Evolutionary conservation across 805 yeast genomes (phyloP).

Genomic region (Wickerhamiella cacticola): DNA sequence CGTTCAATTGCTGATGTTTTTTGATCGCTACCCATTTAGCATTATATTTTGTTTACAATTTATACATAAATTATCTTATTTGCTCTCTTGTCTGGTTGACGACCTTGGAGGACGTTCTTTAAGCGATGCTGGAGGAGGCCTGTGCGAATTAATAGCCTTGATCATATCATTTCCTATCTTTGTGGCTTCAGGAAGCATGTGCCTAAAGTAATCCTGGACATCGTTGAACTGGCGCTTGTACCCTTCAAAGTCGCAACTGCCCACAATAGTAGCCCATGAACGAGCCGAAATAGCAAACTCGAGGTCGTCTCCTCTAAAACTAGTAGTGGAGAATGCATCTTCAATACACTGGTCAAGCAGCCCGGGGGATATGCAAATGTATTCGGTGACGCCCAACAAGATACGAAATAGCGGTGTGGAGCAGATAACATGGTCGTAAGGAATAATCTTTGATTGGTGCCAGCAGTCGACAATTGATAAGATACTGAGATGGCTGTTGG

Average conservation of each 20-base stretch:
- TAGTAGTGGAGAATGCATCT: constrained; percentile 52
- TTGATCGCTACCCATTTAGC: neutral
- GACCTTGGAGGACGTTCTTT: neutral
- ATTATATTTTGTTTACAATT: neutral
- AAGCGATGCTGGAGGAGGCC: constrained; percentile 5
- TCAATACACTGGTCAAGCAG: constrained; percentile 68
- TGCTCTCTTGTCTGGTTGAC: too few relatives aligned
- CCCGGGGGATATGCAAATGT: constrained; percentile 72
- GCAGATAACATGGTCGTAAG: constrained; percentile 94
- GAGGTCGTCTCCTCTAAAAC: constrained; percentile 78
- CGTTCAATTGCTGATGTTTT: neutral
- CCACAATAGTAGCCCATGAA: constrained; percentile 71
- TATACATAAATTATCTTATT: too few relatives aligned
- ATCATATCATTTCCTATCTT: constrained; percentile 90
- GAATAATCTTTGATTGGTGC: constrained; percentile 72
- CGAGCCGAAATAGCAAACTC: constrained; percentile 89
- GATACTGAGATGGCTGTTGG: constrained; percentile 81
- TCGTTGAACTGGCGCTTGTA: constrained; percentile 63
- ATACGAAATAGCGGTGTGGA: constrained; percentile 89
- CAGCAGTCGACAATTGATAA: constrained; percentile 91
- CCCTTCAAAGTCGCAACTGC: constrained; percentile 58
- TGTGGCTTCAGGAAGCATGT: constrained; percentile 81
- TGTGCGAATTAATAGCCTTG: constrained; percentile 23
- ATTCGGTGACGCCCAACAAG: constrained; percentile 87
- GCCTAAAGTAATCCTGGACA: constrained; percentile 73